Evolutionary conservation across 306 rosid species (phyloP), one percentile per base, ranked within the genome.

Genomic region (Hippophae tibetana): DNA sequence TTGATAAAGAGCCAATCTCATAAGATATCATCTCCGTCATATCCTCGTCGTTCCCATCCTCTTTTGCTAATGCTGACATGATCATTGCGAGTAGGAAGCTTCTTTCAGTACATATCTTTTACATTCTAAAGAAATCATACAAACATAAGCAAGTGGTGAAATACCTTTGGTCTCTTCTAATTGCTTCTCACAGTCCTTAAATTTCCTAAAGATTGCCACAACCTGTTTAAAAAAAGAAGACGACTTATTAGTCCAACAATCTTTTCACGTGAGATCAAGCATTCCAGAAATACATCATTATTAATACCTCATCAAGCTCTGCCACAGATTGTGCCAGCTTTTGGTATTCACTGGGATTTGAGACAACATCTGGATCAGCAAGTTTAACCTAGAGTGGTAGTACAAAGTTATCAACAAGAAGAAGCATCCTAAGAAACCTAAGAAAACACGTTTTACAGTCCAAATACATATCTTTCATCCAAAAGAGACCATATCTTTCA

Each of bases 281-380:
- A 42, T 5, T 26, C 61, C 5, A 64, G 41, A 57, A 60, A 5
- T 31, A 40, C 64, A 63, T 23, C 13, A 67, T 47, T n/a, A 13
- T 55, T 25, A 49, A 57, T 62, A 92, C 99, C 93, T 69, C 90
- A 13, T 88, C 88, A 9, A 92, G 99, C 54, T 92, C 99, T 1
- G 95, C 40, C 70, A 92, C 73, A 3, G 99, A 92, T 47, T 92
- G 99, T n/a, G 99, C 99, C 57, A 92, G 65, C 69, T 84, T 92
- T 79, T 92, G 96, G 76, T 92, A 92, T 66, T 88, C 99, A 7
- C 71, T 80, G 44, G 82, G 99, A 74, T 92, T 84, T 40, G 93
- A 82, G 41, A 86, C 88, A 3, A 88, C 47, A 27, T 88, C 95
- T 10, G 99, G 96, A 69, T 92, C 96, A 50, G 93, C 99, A 61